Conservation (phyloP, 2,329 filamentous ascomycete species). For the Magnaporthiopsis rhizophila region DNA sequence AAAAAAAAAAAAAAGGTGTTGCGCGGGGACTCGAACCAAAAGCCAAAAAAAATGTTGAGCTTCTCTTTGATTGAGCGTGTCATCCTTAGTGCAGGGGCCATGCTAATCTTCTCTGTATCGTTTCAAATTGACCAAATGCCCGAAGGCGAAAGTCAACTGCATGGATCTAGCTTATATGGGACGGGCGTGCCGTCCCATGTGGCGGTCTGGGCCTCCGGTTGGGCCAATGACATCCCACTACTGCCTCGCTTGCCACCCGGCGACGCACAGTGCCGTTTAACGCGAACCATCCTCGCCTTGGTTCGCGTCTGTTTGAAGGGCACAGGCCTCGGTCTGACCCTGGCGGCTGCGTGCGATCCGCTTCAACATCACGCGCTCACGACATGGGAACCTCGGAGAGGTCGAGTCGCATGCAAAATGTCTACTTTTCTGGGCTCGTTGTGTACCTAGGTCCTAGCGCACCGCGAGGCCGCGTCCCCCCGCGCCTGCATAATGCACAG, state of each 20-base stretch:
- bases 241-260: neutral
- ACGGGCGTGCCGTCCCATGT: neutral
- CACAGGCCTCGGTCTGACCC: neutral
- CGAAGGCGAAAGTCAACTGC: slow-evolving; percentile 14
- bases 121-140: slow-evolving; percentile 22
- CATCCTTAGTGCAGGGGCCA: slow-evolving; percentile 68
- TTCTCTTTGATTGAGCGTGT: slow-evolving; percentile 65
- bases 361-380: neutral
- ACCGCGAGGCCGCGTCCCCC: too few species aligned
- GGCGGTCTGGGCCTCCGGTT: neutral
- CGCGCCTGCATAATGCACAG: too few species aligned
- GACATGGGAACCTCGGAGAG: neutral
- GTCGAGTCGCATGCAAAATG: too few species aligned
- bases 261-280: neutral
- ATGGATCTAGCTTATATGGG: neutral
- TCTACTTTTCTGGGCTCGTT: too few species aligned
- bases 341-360: neutral
- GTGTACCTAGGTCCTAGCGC: too few species aligned
- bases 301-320: neutral
- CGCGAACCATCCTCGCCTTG: neutral
- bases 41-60: slow-evolving; percentile 54
- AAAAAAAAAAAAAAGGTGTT: neutral
- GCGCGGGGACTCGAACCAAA: slow-evolving; percentile 1
- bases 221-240: neutral
- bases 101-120: slow-evolving; percentile 21